Evolutionary conservation across 2,329 filamentous ascomycete genomes (phyloP), one percentile per base, ranked within the genome.

Genomic region (Arthrocladium fulminans): DNA sequence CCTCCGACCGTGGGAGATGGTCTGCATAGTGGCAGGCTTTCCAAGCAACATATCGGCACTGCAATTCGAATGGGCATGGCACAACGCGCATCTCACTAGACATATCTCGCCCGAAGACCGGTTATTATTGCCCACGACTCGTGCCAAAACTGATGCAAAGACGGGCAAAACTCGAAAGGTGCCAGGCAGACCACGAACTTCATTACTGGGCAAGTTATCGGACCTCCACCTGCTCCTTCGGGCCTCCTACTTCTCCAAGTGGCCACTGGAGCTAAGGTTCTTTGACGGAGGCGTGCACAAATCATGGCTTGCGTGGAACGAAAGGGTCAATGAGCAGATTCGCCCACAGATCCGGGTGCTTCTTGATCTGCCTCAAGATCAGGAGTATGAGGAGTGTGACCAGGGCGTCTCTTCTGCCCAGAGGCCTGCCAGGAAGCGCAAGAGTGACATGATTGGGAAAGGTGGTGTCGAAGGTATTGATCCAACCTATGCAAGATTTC

Each of bases 31-130:
- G 1, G 85, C 86, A 5, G 90, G 90, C 0, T 98, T 98, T 56
- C 88, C 86, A 0, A 90, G 85, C 56, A 83, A 83, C 60, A 80
- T 90, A 29, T 88, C 86, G 0, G 92, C 92, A 1, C 69, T 98
- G 54, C 90, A 97, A 61, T 97, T 98, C 62, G 90, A 97, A 73
- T 96, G 90, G 90, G 89, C 90, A 32, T 84, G 94, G 74, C 86
- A 86, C 56, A 88, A 97, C 62, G 80, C 88, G 1, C 84, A 92
- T 61, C 65, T 83, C 27, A 89, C 89, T 3, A 72, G 84, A 27
- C 88, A 94, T 62, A 88, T 95, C 49, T 76, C 84, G 10, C 66
- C 74, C 10, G 72, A 76, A 25, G 74, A 79, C 34, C 51, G 57
- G 38, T 48, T 59, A 13, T 56, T 53, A 2, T 56, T 57, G 41